A percentile compares a stretch with the other conserved stretches of the same genome.
These are phyloP conservation scores for Chytriomyces confervae DNA, from an alignment of 192 early-diverging fungal species.

Conservation along the genomic window DNA sequence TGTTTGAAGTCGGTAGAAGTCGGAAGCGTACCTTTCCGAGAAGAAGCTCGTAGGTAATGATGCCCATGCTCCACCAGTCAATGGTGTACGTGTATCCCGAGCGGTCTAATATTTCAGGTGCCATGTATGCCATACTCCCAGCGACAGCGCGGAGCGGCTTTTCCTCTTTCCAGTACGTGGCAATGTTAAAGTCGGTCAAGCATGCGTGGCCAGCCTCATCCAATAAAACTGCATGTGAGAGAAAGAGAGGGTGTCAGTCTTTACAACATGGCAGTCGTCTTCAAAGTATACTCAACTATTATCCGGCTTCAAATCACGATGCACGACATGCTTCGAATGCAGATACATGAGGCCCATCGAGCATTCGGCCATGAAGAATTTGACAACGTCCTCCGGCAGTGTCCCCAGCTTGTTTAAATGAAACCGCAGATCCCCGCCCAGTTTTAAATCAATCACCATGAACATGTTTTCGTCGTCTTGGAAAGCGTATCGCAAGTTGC, in stretches of 20 bases:
- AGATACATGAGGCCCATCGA: conserved; percentile 50
- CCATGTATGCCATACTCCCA: conserved; percentile 78
- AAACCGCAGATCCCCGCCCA: conserved; percentile 66
- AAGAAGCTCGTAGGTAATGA: conserved; percentile 87
- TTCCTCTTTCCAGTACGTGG: conserved; percentile 47
- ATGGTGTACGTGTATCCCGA: conserved; percentile 79
- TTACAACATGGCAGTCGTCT: too few species aligned
- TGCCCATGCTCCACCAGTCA: conserved; percentile 96
- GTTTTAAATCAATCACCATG: conserved; percentile 65
- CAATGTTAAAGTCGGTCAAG: conserved; percentile 64
- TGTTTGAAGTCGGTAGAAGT: too few species aligned
- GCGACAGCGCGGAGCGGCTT: conserved; percentile 51
- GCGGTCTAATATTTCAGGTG: conserved; percentile 49
- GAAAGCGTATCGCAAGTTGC: conserved; percentile 65
- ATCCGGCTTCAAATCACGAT: conserved; percentile 55
- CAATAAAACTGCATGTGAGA: conserved; percentile 40
- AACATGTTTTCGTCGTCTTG: conserved; percentile 72
- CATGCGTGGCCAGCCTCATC: conserved; percentile 56
- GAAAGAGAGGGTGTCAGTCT: too few species aligned
- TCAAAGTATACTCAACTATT: too few species aligned
- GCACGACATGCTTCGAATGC: conserved; percentile 55
- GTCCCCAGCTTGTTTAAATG: conserved; percentile 50
- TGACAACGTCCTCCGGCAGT: conserved; percentile 50
- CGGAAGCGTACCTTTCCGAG: conserved; percentile 66
- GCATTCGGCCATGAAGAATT: conserved; percentile 52